Percentiles rank a stretch among this genome's conserved stretches.
These are phyloP conservation scores for Eucalyptus sideroxylon DNA, from an alignment of 345 rosid genomes.

Conservation along the genomic window DNA sequence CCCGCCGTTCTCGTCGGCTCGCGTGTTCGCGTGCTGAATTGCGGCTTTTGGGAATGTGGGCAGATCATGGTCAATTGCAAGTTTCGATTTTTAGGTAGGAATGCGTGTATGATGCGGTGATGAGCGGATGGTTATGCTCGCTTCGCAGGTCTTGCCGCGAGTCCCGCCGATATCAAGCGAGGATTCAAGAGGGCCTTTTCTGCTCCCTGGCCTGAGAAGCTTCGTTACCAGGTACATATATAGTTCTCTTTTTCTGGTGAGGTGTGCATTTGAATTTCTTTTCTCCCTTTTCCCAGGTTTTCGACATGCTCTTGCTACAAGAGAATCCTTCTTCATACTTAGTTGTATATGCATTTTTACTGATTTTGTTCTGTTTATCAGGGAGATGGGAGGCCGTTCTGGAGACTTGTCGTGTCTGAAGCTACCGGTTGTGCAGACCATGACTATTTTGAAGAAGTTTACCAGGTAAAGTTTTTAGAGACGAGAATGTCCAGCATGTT, in stretches of 20 bases:
- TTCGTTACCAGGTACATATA: slow-evolving; percentile 64
- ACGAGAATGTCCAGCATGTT: neutral
- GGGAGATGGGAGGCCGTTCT: slow-evolving; percentile 91
- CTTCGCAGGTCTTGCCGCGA: slow-evolving; percentile 44
- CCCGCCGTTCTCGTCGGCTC: neutral
- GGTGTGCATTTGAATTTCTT: neutral
- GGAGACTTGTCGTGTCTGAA: slow-evolving; percentile 74
- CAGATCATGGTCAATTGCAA: neutral
- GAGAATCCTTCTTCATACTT: neutral
- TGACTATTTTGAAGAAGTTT: slow-evolving; percentile 83
- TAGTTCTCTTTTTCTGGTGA: neutral
- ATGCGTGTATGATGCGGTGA: neutral
- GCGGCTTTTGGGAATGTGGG: neutral
- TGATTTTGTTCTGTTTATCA: slow-evolving; percentile 1
- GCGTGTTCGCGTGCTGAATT: neutral
- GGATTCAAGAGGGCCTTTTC: slow-evolving; percentile 82
- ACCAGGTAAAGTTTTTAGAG: slow-evolving; percentile 30
- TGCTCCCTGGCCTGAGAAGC: slow-evolving; percentile 73
- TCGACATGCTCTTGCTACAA: neutral
- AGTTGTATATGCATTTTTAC: neutral
- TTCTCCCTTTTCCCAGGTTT: neutral
- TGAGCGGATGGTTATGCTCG: neutral
- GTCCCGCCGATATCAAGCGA: slow-evolving; percentile 59
- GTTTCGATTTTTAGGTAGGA: neutral
- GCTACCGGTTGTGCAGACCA: slow-evolving; percentile 69